phyloP scores from a whole-genome alignment of 345 rosid genomes.

The Gossypium thurberi region DNA sequence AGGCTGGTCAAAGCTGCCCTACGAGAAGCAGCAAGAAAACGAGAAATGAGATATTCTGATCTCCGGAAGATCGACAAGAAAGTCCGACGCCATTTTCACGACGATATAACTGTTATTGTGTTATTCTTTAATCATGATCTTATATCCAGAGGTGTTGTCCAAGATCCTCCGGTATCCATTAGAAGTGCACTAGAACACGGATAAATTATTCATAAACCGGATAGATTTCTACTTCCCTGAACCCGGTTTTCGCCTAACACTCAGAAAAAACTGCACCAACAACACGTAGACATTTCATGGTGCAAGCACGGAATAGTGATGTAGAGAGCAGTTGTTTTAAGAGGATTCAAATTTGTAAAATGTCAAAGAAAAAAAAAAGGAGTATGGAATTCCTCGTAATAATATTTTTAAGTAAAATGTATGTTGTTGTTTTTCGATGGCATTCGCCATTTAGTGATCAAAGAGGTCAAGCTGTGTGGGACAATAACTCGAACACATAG shows the following conservation, averaged over 20 bases:
- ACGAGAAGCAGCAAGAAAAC: conserved; percentile 80
- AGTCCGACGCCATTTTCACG: conserved; percentile 91
- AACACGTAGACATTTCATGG: not conserved
- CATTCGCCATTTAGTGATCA: too few species aligned
- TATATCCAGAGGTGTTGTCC: conserved; percentile 47
- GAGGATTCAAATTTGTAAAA: conserved; percentile 10
- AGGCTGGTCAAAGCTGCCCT: conserved; percentile 84
- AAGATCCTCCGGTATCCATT: conserved; percentile 54
- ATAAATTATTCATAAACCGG: conserved; percentile 13
- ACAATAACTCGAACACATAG: not conserved
- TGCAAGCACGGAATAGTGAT: not conserved
- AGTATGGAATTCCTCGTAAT: not conserved
- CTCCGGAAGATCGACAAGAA: conserved; percentile 74
- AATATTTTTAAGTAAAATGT: not conserved
- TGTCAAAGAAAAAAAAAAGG: not conserved
- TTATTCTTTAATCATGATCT: conserved; percentile 82
- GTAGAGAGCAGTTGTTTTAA: not conserved
- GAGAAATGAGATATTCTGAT: conserved; percentile 90
- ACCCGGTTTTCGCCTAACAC: not conserved
- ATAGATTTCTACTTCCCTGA: conserved; percentile 16
- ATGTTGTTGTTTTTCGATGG: not conserved
- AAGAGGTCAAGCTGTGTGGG: not conserved
- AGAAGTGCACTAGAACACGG: conserved; percentile 59
- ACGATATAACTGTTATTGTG: conserved; percentile 84
- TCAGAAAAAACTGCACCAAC: not conserved